Evolutionary conservation across 2,329 filamentous ascomycete species (phyloP).

Genomic region (Fusarium sp.): DNA sequence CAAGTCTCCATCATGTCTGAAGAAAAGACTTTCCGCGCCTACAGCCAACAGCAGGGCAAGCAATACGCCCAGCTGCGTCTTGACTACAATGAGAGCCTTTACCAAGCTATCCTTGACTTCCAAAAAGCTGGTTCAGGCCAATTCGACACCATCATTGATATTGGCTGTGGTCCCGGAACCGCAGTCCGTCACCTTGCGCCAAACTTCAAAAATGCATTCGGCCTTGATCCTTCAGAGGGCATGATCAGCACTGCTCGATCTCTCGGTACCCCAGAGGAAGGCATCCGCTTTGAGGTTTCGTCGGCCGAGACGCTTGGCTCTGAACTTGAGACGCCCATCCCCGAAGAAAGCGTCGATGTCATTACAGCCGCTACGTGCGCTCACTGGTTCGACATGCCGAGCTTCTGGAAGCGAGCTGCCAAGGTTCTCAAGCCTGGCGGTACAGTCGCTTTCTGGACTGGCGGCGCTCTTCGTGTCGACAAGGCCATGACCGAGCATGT

Average conservation of each 20-base stretch:
- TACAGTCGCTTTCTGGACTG: constrained; percentile 63
- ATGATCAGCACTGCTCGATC: constrained; percentile 63
- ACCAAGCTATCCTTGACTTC: constrained; percentile 56
- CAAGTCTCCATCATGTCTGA: not conserved
- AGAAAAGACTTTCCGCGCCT: constrained; percentile 56
- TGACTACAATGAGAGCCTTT: constrained; percentile 56
- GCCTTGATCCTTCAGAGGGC: constrained; percentile 61
- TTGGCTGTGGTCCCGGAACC: constrained; percentile 68
- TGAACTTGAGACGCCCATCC: constrained; percentile 42
- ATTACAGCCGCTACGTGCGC: constrained; percentile 61
- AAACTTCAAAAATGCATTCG: constrained; percentile 58
- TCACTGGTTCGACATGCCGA: constrained; percentile 68
- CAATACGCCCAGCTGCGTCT: constrained; percentile 55
- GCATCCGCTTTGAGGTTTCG: constrained; percentile 53
- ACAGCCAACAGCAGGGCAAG: constrained; percentile 53
- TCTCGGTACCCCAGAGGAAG: constrained; percentile 47
- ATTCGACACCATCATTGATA: constrained; percentile 58
- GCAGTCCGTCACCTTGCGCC: constrained; percentile 57
- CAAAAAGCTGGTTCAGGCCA: constrained; percentile 59
- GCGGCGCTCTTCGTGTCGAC: constrained; percentile 44
- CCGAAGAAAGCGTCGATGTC: constrained; percentile 57
- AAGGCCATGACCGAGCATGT: constrained; percentile 50
- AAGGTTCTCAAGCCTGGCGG: constrained; percentile 62
- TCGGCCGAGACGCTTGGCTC: constrained; percentile 56
- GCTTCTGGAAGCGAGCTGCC: constrained; percentile 60